phyloP scores from a whole-genome alignment of 2,329 filamentous ascomycete species.

The Alternaria arborescens region DNA sequence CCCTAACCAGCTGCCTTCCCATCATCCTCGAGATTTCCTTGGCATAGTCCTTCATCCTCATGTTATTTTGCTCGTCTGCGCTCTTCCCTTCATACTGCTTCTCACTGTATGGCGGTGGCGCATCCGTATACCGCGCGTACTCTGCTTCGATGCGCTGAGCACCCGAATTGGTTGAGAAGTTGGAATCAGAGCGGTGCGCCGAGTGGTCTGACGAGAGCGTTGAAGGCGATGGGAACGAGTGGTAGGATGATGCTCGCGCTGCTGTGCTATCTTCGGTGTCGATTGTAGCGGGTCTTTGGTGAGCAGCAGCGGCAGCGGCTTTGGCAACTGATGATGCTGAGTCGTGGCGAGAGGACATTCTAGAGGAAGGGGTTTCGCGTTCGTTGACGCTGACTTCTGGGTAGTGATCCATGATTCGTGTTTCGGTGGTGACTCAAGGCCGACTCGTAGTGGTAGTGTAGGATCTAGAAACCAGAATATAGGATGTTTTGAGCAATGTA shows the following conservation, averaged over 20 bases:
- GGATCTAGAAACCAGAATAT: background rate
- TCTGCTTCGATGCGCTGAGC: constrained; percentile 25
- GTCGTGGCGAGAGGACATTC: constrained; percentile 23
- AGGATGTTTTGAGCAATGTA: background rate
- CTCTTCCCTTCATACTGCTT: constrained; percentile 36
- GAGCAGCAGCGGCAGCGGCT: background rate
- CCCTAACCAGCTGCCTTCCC: constrained; percentile 35
- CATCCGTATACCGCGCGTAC: constrained; percentile 30
- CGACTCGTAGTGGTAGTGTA: background rate
- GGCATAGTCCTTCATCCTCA: constrained; percentile 37
- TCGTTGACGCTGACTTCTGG: constrained; percentile 33
- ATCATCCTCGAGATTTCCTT: constrained; percentile 40
- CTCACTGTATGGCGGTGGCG: constrained; percentile 33
- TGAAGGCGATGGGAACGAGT: constrained; percentile 24
- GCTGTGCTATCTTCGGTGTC: background rate
- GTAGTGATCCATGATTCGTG: constrained; percentile 34
- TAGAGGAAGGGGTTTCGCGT: constrained; percentile 26
- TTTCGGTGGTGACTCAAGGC: background rate
- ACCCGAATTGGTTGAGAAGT: constrained; percentile 11
- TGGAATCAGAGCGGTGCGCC: constrained; percentile 15
- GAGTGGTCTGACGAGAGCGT: constrained; percentile 12
- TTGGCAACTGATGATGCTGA: constrained; percentile 29
- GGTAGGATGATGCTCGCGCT: constrained; percentile 12
- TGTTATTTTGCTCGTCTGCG: constrained; percentile 30
- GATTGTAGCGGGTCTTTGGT: background rate